Evolutionary conservation across 345 rosid species (phyloP), one percentile per base, ranked within the genome.

Genomic region (Syzygium grande): DNA sequence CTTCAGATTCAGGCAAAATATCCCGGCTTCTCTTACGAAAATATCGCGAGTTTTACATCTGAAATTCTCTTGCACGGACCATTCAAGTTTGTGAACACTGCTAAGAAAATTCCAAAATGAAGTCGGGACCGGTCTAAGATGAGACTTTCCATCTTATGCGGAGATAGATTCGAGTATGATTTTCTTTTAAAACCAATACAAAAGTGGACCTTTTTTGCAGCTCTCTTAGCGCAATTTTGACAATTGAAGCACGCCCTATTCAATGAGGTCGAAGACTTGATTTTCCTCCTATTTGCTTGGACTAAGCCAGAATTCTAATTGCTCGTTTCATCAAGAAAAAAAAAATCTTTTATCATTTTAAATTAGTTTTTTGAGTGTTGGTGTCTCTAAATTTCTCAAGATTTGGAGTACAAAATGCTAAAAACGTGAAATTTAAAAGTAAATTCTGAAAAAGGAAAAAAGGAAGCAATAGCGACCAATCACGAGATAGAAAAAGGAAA

Each of bases 121-220:
- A 65, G 43, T 30, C 7, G 11, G 2, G 30, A 68, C 7, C 1
- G 0, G 34, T 19, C 13, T 21, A 68, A 68, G 3, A 16, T 0
- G 34, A 17, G 49, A 34, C 7, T 0, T 5, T 1, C 13, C 79
- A 68, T 17, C 25, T 7, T 34, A 17, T 68, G 2, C 3, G 19
- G 9, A 30, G 11, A 68, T 34, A 34, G 7, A 17, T 34, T 17
- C 0, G 7, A 19, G 25, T 9, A 5, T 38, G 7, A 34, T 5
- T 34, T 14, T 61, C n/a, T 10, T 17, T 54, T 54, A 29, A 38
- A 19, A 9, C 6, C 13, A 19, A 34, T 5, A 19, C 80, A 9
- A 34, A 73, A 34, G 80, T 4, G 80, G 49, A 73, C 25, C 23
- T 9, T 68, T 68, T 34, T 34, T 22, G 22, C 13, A 68, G 79